Percentiles rank a stretch among this genome's conserved stretches.
These are phyloP conservation scores for Nakaseomyces glabratus DNA, from an alignment of 1,139 yeast genomes.

Conservation along the genomic window DNA sequence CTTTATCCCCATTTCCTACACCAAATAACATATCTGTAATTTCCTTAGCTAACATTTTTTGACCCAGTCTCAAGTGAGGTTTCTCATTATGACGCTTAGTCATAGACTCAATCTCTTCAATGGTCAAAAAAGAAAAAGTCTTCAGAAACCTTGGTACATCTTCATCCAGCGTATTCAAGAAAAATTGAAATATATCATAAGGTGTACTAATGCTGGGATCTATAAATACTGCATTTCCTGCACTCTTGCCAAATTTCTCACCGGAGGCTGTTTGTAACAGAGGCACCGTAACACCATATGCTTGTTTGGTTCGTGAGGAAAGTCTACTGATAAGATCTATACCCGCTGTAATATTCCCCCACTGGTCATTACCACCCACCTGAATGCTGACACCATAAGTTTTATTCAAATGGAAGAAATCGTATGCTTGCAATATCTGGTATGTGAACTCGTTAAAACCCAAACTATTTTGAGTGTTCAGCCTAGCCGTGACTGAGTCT, in stretches of 20 bases:
- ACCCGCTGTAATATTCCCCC: slow-evolving; percentile 98
- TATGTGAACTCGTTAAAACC: slow-evolving; percentile 93
- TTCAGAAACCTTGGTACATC: slow-evolving; percentile 62
- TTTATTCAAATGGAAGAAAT: slow-evolving; percentile 73
- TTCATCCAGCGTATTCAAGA: slow-evolving; percentile 71
- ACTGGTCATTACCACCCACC: slow-evolving; percentile 96
- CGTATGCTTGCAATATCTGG: slow-evolving; percentile 88
- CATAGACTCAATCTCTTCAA: slow-evolving; percentile 45
- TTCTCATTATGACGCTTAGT: slow-evolving; percentile 44
- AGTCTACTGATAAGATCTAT: slow-evolving; percentile 73
- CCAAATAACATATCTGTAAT: slow-evolving; percentile 87
- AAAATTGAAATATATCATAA: slow-evolving; percentile 77
- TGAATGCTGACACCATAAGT: slow-evolving; percentile 57
- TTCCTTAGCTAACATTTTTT: slow-evolving; percentile 68
- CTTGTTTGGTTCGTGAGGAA: slow-evolving; percentile 25
- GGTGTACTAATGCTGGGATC: slow-evolving; percentile 66
- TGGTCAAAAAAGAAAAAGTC: slow-evolving; percentile 71
- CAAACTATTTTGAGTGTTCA: slow-evolving; percentile 61
- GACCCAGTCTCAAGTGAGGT: slow-evolving; percentile 64
- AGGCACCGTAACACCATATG: slow-evolving; percentile 81
- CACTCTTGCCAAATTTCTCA: slow-evolving; percentile 92
- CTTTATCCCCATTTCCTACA: slow-evolving; percentile 54
- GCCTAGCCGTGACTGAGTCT: slow-evolving; percentile 73
- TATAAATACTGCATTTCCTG: slow-evolving; percentile 92
- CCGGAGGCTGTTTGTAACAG: slow-evolving; percentile 82